These are phyloP conservation scores for Oryza coarctata DNA, from an alignment of 176 grass and related monocot genomes.

Conservation along the genomic window DNA sequence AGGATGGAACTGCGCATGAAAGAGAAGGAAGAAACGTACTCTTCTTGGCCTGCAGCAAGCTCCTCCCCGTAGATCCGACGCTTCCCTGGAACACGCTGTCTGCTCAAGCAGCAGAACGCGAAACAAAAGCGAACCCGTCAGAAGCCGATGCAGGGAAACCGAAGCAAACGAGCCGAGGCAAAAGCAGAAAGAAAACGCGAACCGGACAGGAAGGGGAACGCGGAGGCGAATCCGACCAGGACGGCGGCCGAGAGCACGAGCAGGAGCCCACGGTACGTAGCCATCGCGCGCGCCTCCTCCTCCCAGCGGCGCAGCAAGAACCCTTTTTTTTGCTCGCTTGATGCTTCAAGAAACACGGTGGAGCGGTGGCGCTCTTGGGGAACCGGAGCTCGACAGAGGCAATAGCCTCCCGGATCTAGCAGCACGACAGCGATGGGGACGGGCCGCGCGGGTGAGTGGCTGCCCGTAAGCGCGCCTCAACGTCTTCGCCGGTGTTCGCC, in stretches of 20 bases:
- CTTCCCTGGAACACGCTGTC: constrained; percentile 38
- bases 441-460: not conserved
- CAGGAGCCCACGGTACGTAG: not conserved
- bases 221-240: constrained; percentile 30
- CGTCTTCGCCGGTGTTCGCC: constrained; percentile 25
- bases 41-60: constrained; percentile 62
- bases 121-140: constrained; percentile 20
- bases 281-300: constrained; percentile 2
- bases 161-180: not conserved
- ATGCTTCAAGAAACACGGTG: not conserved
- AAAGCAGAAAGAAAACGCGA: not conserved
- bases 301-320: not conserved
- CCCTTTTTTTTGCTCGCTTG: not conserved
- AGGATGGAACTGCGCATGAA: not conserved
- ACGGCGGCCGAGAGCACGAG: constrained; percentile 17
- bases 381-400: not conserved
- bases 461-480: constrained; percentile 39
- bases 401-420: constrained; percentile 27
- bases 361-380: not conserved
- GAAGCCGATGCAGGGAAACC: not conserved
- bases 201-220: constrained; percentile 43
- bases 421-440: not conserved
- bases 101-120: not conserved
- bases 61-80: constrained; percentile 57
- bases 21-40: constrained; percentile 31